A percentile compares a stretch with the other conserved stretches of the same genome.
Evolutionary conservation across 2,329 filamentous ascomycete genomes (phyloP).

Genomic region (Coniochaeta sp.): DNA sequence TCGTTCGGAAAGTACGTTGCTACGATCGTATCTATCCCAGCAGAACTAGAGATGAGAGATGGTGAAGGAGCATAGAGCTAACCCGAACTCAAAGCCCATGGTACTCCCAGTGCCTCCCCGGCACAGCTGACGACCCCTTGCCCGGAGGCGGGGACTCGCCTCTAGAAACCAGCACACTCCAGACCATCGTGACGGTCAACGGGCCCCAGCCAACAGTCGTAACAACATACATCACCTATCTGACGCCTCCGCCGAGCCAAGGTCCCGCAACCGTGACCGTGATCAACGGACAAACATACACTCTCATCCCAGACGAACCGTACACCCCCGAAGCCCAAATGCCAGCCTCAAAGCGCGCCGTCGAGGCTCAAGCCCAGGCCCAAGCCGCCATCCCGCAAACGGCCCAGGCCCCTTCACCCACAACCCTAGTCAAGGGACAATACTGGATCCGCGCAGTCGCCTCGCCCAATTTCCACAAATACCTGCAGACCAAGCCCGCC

Average conservation of each 20-base stretch:
- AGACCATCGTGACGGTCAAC: neutral
- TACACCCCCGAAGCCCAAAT: neutral
- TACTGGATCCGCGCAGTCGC: constrained; percentile 52
- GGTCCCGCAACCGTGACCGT: neutral
- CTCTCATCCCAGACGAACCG: constrained; percentile 1
- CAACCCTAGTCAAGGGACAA: constrained; percentile 40
- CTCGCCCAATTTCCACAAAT: constrained; percentile 49
- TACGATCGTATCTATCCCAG: too few relatives aligned
- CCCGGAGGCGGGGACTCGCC: constrained; percentile 3
- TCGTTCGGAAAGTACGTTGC: constrained; percentile 5
- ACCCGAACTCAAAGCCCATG: constrained; percentile 2
- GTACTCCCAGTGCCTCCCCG: constrained; percentile 10
- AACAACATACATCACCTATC: constrained; percentile 9
- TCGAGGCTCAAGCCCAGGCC: neutral
- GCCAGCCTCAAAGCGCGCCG: neutral
- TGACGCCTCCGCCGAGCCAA: constrained; percentile 2
- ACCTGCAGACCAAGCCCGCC: constrained; percentile 39
- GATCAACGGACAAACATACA: constrained; percentile 4
- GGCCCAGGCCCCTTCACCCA: constrained; percentile 13
- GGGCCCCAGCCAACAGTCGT: constrained; percentile 3
- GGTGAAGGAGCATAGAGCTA: neutral
- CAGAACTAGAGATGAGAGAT: neutral
- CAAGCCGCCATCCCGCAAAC: neutral
- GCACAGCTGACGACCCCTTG: constrained; percentile 1
- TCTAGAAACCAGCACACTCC: constrained; percentile 7